These are phyloP conservation scores for Cytospora paraplurivora DNA, from an alignment of 2,329 filamentous ascomycete species.

Conservation along the genomic window DNA sequence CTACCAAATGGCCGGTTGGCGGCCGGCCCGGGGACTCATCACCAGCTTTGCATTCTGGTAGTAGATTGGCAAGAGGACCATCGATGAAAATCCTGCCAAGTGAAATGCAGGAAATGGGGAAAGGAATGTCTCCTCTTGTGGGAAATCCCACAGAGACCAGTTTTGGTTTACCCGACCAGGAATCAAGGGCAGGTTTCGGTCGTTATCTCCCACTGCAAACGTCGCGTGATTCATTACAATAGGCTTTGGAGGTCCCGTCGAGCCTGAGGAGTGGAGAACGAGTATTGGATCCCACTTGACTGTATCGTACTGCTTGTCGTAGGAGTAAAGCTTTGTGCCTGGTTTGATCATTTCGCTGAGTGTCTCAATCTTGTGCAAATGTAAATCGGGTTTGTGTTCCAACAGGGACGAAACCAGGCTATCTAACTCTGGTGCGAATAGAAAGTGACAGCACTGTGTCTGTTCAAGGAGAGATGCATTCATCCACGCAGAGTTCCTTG, in stretches of 20 bases:
- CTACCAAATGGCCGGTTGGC: slow-evolving; percentile 25
- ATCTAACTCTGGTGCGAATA: slow-evolving; percentile 9
- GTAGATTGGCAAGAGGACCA: slow-evolving; percentile 30
- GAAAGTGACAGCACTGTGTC: slow-evolving; percentile 17
- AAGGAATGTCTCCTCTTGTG: slow-evolving; percentile 26
- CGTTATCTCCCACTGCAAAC: slow-evolving; percentile 27
- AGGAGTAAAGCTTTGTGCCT: slow-evolving; percentile 18
- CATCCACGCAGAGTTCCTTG: slow-evolving; percentile 23
- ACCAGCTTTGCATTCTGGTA: slow-evolving; percentile 27
- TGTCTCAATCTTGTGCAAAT: neutral
- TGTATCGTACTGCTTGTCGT: slow-evolving; percentile 27
- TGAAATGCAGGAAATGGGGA: slow-evolving; percentile 31
- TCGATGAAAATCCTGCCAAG: slow-evolving; percentile 29
- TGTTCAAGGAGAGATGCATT: slow-evolving; percentile 22
- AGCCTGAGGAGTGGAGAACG: slow-evolving; percentile 31
- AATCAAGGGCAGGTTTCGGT: slow-evolving; percentile 24
- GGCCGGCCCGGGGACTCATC: slow-evolving; percentile 26
- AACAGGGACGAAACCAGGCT: neutral
- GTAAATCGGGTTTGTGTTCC: slow-evolving; percentile 9
- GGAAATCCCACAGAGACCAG: slow-evolving; percentile 28
- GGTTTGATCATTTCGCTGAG: slow-evolving; percentile 20
- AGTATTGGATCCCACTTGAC: slow-evolving; percentile 29
- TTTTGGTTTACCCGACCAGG: slow-evolving; percentile 30
- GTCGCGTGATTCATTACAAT: slow-evolving; percentile 31
- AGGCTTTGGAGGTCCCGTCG: slow-evolving; percentile 30